phyloP scores from a whole-genome alignment of 108 stramenopile species.

The Mayamaea pseudoterrestris region DNA sequence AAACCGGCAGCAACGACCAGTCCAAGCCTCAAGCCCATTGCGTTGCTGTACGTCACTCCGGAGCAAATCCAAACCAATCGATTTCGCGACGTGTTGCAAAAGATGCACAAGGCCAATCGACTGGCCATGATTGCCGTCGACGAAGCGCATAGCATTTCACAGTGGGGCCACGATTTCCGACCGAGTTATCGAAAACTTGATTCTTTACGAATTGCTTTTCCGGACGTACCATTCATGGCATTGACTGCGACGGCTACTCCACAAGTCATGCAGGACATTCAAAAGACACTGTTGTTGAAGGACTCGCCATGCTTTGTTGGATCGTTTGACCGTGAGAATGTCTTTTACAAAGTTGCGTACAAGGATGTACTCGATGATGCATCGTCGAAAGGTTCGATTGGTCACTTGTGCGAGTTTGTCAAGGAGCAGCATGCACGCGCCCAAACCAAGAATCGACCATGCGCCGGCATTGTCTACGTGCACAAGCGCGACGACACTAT shows the following conservation, averaged over 20 bases:
- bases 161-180: conserved; percentile 94
- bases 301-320: conserved; percentile 34
- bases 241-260: conserved; percentile 93
- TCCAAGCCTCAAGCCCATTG: conserved; percentile 5
- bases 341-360: conserved; percentile 78
- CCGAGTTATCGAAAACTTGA: conserved; percentile 47
- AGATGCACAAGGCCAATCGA: conserved; percentile 51
- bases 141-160: conserved; percentile 93
- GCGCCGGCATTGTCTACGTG: conserved; percentile 90
- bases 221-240: conserved; percentile 70
- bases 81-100: conserved; percentile 46
- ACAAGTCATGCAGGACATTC: conserved; percentile 71
- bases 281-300: conserved; percentile 34
- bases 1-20: neutral
- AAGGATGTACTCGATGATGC: conserved; percentile 24
- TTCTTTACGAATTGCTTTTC: conserved; percentile 69
- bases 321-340: conserved; percentile 89
- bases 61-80: conserved; percentile 79
- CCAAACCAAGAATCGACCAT: conserved; percentile 10
- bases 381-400: conserved; percentile 20
- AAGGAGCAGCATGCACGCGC: conserved; percentile 38
- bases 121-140: conserved; percentile 85
- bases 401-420: conserved; percentile 36
- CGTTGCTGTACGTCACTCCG: conserved; percentile 91
- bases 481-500: conserved; percentile 80